phyloP scores from a whole-genome alignment of 129 eudicot genomes.

The Saussurea involucrata region DNA sequence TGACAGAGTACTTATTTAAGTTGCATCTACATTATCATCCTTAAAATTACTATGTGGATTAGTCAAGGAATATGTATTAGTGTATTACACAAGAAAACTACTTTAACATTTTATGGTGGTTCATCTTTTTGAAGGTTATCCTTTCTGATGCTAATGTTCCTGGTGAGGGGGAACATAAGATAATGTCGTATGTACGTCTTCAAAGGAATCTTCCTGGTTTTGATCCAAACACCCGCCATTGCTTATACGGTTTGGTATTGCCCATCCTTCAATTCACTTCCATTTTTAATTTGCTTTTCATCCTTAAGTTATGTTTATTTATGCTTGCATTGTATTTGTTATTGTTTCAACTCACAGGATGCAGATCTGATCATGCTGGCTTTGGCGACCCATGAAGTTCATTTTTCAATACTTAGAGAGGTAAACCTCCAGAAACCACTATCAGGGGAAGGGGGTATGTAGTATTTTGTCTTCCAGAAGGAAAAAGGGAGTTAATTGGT shows the following conservation, averaged over 20 bases:
- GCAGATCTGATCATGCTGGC: conserved; percentile 91
- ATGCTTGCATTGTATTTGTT: background rate
- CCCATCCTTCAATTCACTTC: background rate
- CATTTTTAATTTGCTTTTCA: background rate
- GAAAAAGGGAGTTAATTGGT: background rate
- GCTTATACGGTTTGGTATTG: conserved; percentile 95
- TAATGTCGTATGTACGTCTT: conserved; percentile 98
- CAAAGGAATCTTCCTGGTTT: conserved; percentile 97
- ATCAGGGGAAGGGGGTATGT: background rate
- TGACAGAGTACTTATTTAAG: background rate
- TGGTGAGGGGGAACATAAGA: conserved; percentile 99
- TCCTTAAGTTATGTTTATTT: background rate
- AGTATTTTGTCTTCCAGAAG: background rate
- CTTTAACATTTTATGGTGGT: background rate
- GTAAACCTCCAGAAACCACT: conserved; percentile 31
- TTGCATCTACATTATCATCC: background rate
- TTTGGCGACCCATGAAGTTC: conserved; percentile 88
- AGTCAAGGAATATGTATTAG: background rate
- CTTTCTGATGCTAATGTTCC: conserved; percentile 99
- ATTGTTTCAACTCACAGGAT: conserved; percentile 49
- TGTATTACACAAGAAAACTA: conserved; percentile 5
- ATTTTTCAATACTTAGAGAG: conserved; percentile 93
- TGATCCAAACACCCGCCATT: conserved; percentile 96
- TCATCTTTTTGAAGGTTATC: conserved; percentile 58
- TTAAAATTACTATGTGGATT: background rate